Evolutionary conservation across 2,329 filamentous ascomycete species (phyloP).

Genomic region (Arthrobotrys iridis): DNA sequence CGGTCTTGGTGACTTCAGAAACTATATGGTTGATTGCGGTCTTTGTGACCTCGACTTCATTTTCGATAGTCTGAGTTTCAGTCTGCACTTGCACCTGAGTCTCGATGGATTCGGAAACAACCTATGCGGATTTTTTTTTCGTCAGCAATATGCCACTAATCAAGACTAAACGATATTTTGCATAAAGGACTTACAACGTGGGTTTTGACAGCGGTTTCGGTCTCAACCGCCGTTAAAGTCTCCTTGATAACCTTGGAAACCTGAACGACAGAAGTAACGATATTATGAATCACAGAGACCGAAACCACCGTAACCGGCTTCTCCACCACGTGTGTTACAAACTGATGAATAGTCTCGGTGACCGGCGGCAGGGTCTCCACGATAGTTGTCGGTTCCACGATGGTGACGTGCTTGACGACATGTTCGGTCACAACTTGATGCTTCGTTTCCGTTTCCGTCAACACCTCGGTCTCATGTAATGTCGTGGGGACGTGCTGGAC

Average conservation of each 20-base stretch:
- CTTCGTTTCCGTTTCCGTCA: constrained; percentile 30
- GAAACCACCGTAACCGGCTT: constrained; percentile 46
- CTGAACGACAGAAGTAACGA: constrained; percentile 31
- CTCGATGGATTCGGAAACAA: constrained; percentile 24
- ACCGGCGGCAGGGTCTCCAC: constrained; percentile 29
- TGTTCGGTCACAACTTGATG: constrained; percentile 32
- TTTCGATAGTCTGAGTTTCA: constrained; percentile 33
- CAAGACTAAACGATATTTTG: too few relatives aligned
- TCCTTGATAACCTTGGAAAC: constrained; percentile 28
- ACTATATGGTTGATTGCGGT: constrained; percentile 22
- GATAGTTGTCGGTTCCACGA: constrained; percentile 31
- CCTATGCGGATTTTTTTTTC: constrained; percentile 1
- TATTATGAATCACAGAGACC: constrained; percentile 29
- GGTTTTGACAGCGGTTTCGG: constrained; percentile 21
- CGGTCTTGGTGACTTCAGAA: constrained; percentile 1
- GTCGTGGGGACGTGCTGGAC: constrained; percentile 29
- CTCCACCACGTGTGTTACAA: constrained; percentile 39
- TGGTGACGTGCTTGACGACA: constrained; percentile 25
- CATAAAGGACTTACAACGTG: constrained; percentile 48
- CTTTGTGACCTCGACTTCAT: constrained; percentile 32
- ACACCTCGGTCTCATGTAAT: not conserved
- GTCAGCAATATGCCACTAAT: too few relatives aligned
- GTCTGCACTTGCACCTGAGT: constrained; percentile 32
- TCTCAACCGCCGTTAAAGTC: constrained; percentile 33
- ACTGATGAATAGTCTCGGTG: constrained; percentile 30